Evolutionary conservation across 2,329 filamentous ascomycete species (phyloP), one percentile per base, ranked within the genome.

Genomic region (Nigrograna mackinnonii): DNA sequence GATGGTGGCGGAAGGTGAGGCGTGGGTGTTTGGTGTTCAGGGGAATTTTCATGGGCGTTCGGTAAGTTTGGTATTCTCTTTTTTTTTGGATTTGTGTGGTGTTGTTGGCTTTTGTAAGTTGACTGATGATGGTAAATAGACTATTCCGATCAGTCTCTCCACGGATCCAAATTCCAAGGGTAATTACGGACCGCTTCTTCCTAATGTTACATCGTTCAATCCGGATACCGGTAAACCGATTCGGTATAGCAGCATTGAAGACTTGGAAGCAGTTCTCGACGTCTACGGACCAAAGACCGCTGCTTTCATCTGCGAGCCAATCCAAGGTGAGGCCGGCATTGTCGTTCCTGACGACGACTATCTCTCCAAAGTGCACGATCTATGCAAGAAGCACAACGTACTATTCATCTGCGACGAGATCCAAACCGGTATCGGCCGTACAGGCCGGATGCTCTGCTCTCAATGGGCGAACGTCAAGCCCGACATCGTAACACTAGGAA

Each of bases 1-100:
- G 80, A 85, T 86, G 16, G 91, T 97, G 49, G 85, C 89, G 5
- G 78, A 89, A 68, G 85, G 86, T 65, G 83, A 94, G 77, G 92
- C 92, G 6, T 70, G 94, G 52, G 82, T 97, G 26, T 87, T 97
- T 67, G 86, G 85, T 55, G 91, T 87, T 26, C 76, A 85, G 40
- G 89, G 96, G 73, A 97, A 96, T 78, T 99, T 97, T 75, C 92
- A 99, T 73, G 92, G 92, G 55, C 83, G 92, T 60, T 97, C 94
- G 43, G 89, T 94, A 79, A 71, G 86, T 74, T 33, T 3, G 17
- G 16, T 30, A 9, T 33, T 9, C 9, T 18, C 22, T n/a, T 2
- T 12, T 14, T 24, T n/a, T 6, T 26, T 22, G 37, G 19, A 24
- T n/a, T n/a, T n/a, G n/a, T n/a, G n/a, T n/a, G n/a, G n/a, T n/a